Percentiles rank a stretch among this genome's conserved stretches.
phyloP scores from a whole-genome alignment of 169 alveolate genomes.

The Cryptosporidium sp. region DNA sequence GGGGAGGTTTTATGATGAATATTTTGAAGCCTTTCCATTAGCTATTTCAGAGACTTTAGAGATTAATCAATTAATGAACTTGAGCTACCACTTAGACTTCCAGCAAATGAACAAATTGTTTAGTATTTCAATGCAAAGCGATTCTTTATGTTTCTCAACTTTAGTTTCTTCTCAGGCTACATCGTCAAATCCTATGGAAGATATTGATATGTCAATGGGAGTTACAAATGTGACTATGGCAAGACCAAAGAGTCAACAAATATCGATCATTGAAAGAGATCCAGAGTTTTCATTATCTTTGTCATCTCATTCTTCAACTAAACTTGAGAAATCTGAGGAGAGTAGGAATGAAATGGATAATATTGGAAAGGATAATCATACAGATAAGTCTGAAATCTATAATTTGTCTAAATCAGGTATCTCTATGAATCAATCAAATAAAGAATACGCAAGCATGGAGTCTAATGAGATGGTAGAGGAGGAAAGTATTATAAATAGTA shows the following conservation, averaged over 20 bases:
- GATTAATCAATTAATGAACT: slow-evolving; percentile 24
- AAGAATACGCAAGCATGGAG: not conserved
- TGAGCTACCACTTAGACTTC: slow-evolving; percentile 57
- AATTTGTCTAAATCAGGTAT: not conserved
- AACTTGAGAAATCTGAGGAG: not conserved
- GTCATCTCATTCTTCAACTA: not conserved
- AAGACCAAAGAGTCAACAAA: slow-evolving; percentile 27
- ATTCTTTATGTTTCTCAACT: slow-evolving; percentile 16
- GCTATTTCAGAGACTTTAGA: slow-evolving; percentile 58
- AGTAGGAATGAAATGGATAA: not conserved
- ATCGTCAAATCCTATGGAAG: slow-evolving; percentile 13
- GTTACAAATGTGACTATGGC: slow-evolving; percentile 24
- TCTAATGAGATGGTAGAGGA: slow-evolving; percentile 2
- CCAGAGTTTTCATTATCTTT: not conserved
- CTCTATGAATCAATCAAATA: not conserved
- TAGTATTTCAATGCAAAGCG: slow-evolving; percentile 21
- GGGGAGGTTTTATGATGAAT: slow-evolving; percentile 71
- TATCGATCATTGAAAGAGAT: not conserved
- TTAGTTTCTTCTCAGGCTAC: not conserved
- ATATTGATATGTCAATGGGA: slow-evolving; percentile 22
- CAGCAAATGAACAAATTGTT: slow-evolving; percentile 56
- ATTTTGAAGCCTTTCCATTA: slow-evolving; percentile 65
- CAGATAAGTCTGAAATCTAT: not conserved
- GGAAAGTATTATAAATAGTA: not conserved
- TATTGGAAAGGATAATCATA: not conserved